Percentiles rank a stretch among this genome's conserved stretches.
phyloP scores from a whole-genome alignment of 73 alveolate species.

The Strombidium stylifer region DNA sequence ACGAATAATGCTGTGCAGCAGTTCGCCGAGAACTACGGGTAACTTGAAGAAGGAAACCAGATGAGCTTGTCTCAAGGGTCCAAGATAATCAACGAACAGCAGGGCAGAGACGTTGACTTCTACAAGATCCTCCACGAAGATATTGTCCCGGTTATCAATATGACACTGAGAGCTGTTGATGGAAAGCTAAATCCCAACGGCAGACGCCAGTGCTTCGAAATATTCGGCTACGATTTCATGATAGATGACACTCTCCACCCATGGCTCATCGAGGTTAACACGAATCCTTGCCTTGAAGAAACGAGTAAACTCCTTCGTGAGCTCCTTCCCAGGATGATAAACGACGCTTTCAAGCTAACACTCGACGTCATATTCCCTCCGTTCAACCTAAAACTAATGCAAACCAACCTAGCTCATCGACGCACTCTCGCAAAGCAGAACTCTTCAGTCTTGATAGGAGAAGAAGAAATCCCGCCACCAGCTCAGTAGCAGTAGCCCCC shows the following conservation, averaged over 20 bases:
- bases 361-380: conserved; percentile 75
- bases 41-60: conserved; percentile 91
- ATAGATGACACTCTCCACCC: conserved; percentile 80
- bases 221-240: conserved; percentile 94
- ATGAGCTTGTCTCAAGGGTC: conserved; percentile 67
- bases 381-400: background rate
- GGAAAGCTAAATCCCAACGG: conserved; percentile 37
- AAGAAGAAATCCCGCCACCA: background rate
- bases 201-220: conserved; percentile 79
- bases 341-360: conserved; percentile 73
- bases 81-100: background rate
- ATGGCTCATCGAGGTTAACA: conserved; percentile 91
- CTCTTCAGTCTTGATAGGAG: background rate
- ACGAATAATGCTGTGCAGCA: conserved; percentile 76
- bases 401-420: background rate
- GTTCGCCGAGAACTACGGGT: conserved; percentile 80
- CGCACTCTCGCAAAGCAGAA: background rate
- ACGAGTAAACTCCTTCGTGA: conserved; percentile 70
- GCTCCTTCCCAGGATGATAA: conserved; percentile 87
- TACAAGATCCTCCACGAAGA: background rate
- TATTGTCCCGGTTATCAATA: background rate
- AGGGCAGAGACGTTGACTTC: background rate
- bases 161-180: conserved; percentile 24
- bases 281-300: conserved; percentile 95
- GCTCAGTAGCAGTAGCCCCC: background rate